Evolutionary conservation across 805 yeast genomes (phyloP).

Genomic region (Blastobotrys chiropterorum): DNA sequence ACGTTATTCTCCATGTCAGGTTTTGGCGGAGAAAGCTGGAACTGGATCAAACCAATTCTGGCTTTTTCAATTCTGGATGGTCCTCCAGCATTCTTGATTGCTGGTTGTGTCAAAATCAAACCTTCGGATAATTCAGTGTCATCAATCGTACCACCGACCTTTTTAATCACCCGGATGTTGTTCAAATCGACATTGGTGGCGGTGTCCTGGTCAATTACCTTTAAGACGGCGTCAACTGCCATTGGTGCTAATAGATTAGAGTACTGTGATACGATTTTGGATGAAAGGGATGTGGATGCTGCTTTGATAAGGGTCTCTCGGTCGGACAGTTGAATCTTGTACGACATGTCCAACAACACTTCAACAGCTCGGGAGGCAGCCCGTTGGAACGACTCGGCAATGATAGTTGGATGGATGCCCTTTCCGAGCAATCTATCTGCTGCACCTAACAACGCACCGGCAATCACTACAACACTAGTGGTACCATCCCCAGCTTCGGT

Average conservation of each 20-base stretch:
- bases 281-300: slow-evolving; percentile 87
- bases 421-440: slow-evolving; percentile 84
- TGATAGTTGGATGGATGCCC: slow-evolving; percentile 90
- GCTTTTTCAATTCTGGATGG: slow-evolving; percentile 95
- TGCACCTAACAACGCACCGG: slow-evolving; percentile 92
- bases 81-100: slow-evolving; percentile 86
- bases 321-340: slow-evolving; percentile 70
- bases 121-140: slow-evolving; percentile 88
- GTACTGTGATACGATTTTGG: slow-evolving; percentile 93
- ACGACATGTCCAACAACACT: slow-evolving; percentile 77
- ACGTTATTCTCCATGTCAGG: slow-evolving; percentile 98
- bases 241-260: slow-evolving; percentile 82
- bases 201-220: slow-evolving; percentile 57
- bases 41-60: slow-evolving; percentile 80
- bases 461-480: slow-evolving; percentile 90
- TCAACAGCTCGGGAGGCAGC: slow-evolving; percentile 82
- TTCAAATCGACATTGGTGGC: slow-evolving; percentile 72
- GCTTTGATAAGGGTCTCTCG: slow-evolving; percentile 82
- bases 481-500: slow-evolving; percentile 99
- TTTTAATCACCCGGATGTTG: slow-evolving; percentile 84
- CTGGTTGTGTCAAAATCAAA: slow-evolving; percentile 87
- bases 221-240: slow-evolving; percentile 88
- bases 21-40: slow-evolving; percentile 92
- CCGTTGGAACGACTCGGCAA: slow-evolving; percentile 87
- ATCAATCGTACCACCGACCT: slow-evolving; percentile 96